Conservation (phyloP, 805 yeast species). For the Nakazawaea ambrosiae region DNA sequence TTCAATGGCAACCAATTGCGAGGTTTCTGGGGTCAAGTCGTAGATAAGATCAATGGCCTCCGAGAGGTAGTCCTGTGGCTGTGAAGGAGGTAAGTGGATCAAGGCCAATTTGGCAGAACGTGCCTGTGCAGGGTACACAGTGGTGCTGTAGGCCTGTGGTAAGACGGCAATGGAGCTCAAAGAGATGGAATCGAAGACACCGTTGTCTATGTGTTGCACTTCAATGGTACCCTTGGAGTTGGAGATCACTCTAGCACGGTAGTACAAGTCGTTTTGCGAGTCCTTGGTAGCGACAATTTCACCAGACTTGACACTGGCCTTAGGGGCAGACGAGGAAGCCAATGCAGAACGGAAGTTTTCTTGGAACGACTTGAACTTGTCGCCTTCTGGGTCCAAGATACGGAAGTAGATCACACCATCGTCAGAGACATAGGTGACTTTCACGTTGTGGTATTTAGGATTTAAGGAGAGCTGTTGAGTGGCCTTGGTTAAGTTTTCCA, state of each 20-base stretch:
- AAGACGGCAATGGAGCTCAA: constrained; percentile 40
- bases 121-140: constrained; percentile 44
- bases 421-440: constrained; percentile 40
- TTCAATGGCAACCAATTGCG: constrained; percentile 48
- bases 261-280: constrained; percentile 45
- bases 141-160: constrained; percentile 39
- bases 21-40: constrained; percentile 39
- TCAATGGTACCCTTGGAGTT: constrained; percentile 39
- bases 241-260: constrained; percentile 48
- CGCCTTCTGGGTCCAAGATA: constrained; percentile 29
- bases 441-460: constrained; percentile 40
- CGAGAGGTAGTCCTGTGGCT: constrained; percentile 45
- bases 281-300: constrained; percentile 51
- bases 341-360: constrained; percentile 30
- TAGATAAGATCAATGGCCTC: constrained; percentile 50
- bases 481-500: constrained; percentile 13
- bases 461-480: constrained; percentile 20
- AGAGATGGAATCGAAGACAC: constrained; percentile 41
- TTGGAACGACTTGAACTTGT: constrained; percentile 36
- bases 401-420: constrained; percentile 42
- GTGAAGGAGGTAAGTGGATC: constrained; percentile 49
- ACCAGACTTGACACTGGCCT: constrained; percentile 38
- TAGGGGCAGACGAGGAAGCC: constrained; percentile 14
- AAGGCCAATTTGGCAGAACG: constrained; percentile 46
- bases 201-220: constrained; percentile 58